Conservation (phyloP, 2,329 filamentous ascomycete species). For the Hypoxylon sp. region DNA sequence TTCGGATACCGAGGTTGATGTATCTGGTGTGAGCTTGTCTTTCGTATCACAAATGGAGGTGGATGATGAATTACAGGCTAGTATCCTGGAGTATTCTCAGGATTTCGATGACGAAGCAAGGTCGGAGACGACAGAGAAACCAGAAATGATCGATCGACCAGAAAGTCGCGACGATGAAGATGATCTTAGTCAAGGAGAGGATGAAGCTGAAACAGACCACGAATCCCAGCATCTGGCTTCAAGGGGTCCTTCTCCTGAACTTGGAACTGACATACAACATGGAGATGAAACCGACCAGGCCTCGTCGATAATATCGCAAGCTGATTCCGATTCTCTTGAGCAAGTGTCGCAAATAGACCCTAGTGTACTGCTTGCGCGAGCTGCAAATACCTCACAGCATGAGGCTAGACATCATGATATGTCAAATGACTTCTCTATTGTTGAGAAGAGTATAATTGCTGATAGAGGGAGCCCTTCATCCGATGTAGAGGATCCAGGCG, state of each 20-base stretch:
- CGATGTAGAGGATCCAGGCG: slow-evolving; percentile 38
- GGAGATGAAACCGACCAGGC: slow-evolving; percentile 15
- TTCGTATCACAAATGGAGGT: slow-evolving; percentile 42
- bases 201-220: slow-evolving; percentile 8
- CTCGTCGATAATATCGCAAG: slow-evolving; percentile 14
- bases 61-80: slow-evolving; percentile 45
- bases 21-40: slow-evolving; percentile 22
- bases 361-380: slow-evolving; percentile 42
- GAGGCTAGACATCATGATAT: slow-evolving; percentile 22
- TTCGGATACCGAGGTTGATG: slow-evolving; percentile 8
- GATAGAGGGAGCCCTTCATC: slow-evolving; percentile 21
- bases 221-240: slow-evolving; percentile 4
- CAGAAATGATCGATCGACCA: slow-evolving; percentile 1
- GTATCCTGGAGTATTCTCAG: slow-evolving; percentile 39
- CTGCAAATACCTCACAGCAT: slow-evolving; percentile 35
- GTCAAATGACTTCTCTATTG: too few relatives aligned
- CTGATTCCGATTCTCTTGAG: slow-evolving; percentile 17
- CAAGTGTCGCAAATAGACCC: slow-evolving; percentile 28
- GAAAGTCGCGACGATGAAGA: slow-evolving; percentile 14
- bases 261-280: slow-evolving; percentile 15
- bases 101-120: slow-evolving; percentile 17
- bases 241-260: slow-evolving; percentile 19
- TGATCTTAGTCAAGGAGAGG: slow-evolving; percentile 5
- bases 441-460: slow-evolving; percentile 12
- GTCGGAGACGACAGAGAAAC: neutral